These are phyloP conservation scores for Auriculariales sp. DNA, from an alignment of 768 basidiomycete species.

Conservation along the genomic window DNA sequence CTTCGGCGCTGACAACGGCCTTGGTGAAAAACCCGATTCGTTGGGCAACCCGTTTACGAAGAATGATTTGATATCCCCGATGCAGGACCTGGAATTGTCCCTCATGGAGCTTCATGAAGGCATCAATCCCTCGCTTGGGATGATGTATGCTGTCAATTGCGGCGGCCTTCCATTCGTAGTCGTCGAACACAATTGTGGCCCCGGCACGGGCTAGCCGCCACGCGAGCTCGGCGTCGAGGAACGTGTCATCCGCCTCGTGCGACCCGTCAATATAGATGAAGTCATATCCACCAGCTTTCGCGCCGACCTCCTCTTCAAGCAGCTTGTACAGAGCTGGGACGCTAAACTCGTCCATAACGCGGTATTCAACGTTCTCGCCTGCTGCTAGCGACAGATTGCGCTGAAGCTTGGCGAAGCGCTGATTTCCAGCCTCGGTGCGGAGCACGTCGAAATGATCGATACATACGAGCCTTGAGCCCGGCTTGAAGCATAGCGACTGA, in stretches of 20 bases:
- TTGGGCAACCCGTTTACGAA: constrained; percentile 35
- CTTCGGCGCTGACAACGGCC: constrained; percentile 5
- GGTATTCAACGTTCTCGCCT: constrained; percentile 15
- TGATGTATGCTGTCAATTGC: constrained; percentile 34
- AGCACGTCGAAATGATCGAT: constrained; percentile 48
- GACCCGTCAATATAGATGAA: constrained; percentile 49
- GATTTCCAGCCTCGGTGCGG: constrained; percentile 29
- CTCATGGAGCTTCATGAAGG: constrained; percentile 34
- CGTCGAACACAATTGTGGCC: constrained; percentile 41
- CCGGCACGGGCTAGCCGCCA: constrained; percentile 40
- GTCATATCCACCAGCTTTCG: constrained; percentile 30
- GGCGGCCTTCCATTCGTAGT: constrained; percentile 39
- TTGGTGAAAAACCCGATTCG: constrained; percentile 34
- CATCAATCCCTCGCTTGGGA: constrained; percentile 41
- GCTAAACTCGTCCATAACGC: constrained; percentile 38
- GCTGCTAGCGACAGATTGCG: constrained; percentile 35
- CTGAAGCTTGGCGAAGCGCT: constrained; percentile 26
- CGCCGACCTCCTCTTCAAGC: constrained; percentile 29
- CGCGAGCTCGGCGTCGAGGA: constrained; percentile 44
- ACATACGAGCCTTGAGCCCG: constrained; percentile 32
- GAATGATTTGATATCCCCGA: constrained; percentile 33
- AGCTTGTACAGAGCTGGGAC: constrained; percentile 33
- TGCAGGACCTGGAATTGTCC: constrained; percentile 32
- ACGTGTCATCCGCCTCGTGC: constrained; percentile 43
- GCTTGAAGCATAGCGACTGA: constrained; percentile 25